phyloP scores from a whole-genome alignment of 1,284 basidiomycete species.

The Leccinum angustisporum region DNA sequence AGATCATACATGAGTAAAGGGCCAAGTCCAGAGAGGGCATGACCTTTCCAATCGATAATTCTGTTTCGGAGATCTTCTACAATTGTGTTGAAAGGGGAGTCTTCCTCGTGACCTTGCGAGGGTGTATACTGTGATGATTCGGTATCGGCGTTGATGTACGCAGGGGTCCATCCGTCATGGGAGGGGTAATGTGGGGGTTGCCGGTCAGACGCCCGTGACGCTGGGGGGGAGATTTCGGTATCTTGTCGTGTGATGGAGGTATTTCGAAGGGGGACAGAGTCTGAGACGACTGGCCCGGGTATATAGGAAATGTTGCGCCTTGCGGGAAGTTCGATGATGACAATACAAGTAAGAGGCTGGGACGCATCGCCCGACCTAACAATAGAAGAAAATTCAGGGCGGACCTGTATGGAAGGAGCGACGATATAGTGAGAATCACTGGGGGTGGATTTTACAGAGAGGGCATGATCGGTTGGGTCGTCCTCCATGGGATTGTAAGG shows the following conservation, averaged over 20 bases:
- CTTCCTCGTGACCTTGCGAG: conserved; percentile 43
- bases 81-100: conserved; percentile 75
- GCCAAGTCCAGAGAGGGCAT: conserved; percentile 85
- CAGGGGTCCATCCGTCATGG: conserved; percentile 34
- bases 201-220: conserved; percentile 22
- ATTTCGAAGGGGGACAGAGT: conserved; percentile 40
- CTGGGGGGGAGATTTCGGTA: conserved; percentile 34
- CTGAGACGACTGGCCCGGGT: conserved; percentile 57
- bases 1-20: conserved; percentile 89
- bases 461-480: conserved; percentile 69
- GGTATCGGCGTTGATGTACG: conserved; percentile 20
- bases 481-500: conserved; percentile 70
- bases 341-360: conserved; percentile 86
- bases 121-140: conserved; percentile 30
- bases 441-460: conserved; percentile 50
- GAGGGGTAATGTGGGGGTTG: conserved; percentile 34
- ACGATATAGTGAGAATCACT: conserved; percentile 67
- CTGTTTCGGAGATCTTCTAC: conserved; percentile 85
- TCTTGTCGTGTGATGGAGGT: conserved; percentile 34
- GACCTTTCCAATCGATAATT: conserved; percentile 93
- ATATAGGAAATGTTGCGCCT: conserved; percentile 58
- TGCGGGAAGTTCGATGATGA: conserved; percentile 84
- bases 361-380: conserved; percentile 69
- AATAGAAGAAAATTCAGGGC: conserved; percentile 83
- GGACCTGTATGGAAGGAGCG: conserved; percentile 85